Conservation (phyloP, 148 eudicot genomes). For the Rhododendron simsii region DNA sequence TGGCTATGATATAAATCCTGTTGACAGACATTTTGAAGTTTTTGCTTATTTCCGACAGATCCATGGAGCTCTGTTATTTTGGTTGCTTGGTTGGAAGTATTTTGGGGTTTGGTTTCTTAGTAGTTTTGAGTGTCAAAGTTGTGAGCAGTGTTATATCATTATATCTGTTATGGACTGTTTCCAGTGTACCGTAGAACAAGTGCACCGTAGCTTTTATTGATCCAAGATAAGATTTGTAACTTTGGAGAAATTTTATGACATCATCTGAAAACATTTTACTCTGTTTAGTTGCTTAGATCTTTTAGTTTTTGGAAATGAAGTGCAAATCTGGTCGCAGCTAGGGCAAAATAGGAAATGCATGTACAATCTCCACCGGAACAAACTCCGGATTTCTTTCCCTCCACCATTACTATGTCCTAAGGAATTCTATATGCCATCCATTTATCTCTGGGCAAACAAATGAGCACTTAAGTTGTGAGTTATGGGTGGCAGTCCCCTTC, state of each 20-base stretch:
- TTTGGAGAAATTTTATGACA: neutral
- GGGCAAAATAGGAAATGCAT: neutral
- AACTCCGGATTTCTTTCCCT: neutral
- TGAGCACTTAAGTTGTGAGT: neutral
- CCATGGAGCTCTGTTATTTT: neutral
- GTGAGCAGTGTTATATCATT: neutral
- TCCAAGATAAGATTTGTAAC: neutral
- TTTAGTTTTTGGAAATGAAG: neutral
- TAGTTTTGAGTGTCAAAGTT: neutral
- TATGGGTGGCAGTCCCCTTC: neutral
- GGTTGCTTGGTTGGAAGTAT: neutral
- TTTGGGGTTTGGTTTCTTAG: neutral
- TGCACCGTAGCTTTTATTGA: neutral
- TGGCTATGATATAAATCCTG: neutral
- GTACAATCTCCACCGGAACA: neutral
- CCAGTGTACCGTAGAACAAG: neutral
- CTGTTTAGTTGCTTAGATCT: neutral
- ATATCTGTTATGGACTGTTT: neutral
- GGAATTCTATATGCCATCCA: neutral
- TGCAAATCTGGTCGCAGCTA: neutral
- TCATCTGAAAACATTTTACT: neutral
- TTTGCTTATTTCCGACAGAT: neutral
- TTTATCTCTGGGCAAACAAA: neutral
- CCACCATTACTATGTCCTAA: neutral
- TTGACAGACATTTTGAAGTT: neutral